Conservation (phyloP, 805 yeast species). For the Wickerhamiella azymoides region DNA sequence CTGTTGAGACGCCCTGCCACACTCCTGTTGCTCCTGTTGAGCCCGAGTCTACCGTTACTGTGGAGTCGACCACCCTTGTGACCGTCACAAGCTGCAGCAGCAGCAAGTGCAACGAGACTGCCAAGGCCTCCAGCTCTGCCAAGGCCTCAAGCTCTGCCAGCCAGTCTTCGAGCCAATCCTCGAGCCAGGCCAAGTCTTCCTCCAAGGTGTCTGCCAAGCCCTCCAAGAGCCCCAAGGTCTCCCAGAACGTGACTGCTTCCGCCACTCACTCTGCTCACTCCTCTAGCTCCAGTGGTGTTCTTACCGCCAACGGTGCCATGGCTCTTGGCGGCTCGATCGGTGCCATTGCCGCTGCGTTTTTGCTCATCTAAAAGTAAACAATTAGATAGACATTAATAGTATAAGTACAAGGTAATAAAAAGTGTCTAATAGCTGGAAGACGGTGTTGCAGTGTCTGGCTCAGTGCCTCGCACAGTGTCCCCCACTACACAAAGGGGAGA, state of each 20-base stretch:
- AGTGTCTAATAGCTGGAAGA: too few relatives aligned
- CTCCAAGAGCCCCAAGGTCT: too few relatives aligned
- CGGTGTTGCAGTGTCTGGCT: too few relatives aligned
- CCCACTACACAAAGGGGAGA: constrained; percentile 45
- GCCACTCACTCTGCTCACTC: too few relatives aligned
- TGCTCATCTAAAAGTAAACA: neutral
- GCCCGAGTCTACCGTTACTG: neutral
- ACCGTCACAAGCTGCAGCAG: constrained; percentile 6
- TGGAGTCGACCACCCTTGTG: neutral
- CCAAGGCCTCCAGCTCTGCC: neutral
- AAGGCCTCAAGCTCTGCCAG: neutral
- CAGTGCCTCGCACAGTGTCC: too few relatives aligned
- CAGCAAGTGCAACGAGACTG: neutral
- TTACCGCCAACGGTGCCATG: constrained; percentile 2
- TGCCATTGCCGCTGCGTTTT: neutral
- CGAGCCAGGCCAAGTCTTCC: neutral
- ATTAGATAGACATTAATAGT: too few relatives aligned
- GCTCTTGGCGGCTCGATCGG: constrained; percentile 1
- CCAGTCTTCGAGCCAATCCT: neutral
- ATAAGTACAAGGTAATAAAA: too few relatives aligned
- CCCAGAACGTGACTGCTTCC: too few relatives aligned
- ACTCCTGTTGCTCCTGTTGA: neutral
- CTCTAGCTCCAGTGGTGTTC: neutral
- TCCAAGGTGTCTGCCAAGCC: neutral
- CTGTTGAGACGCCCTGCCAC: neutral